phyloP scores from a whole-genome alignment of 345 rosid genomes.

The Sapria himalayana region DNA sequence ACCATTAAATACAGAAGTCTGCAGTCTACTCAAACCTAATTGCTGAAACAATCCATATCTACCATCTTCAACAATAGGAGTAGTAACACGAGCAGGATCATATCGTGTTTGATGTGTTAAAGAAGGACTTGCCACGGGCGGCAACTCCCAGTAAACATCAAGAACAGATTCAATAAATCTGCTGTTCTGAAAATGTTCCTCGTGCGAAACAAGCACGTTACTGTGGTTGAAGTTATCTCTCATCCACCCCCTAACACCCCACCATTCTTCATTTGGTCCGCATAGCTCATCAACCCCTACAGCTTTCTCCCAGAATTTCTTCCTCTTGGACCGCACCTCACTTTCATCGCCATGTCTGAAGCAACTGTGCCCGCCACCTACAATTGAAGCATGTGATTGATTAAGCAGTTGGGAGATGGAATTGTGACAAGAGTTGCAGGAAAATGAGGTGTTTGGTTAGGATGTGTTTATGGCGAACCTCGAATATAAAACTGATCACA shows the following conservation, averaged over 20 bases:
- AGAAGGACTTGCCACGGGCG: constrained; percentile 94
- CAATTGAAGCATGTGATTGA: background rate
- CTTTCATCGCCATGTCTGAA: constrained; percentile 82
- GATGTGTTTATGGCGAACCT: no score
- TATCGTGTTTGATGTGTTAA: constrained; percentile 81
- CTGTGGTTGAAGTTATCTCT: constrained; percentile 81
- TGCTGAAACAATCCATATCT: constrained; percentile 50
- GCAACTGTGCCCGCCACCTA: constrained; percentile 99
- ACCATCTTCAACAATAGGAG: constrained; percentile 85
- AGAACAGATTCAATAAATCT: constrained; percentile 65
- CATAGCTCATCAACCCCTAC: constrained; percentile 66
- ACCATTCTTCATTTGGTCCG: constrained; percentile 71
- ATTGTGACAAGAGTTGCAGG: no score
- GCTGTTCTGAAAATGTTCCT: constrained; percentile 73
- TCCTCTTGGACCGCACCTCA: constrained; percentile 53
- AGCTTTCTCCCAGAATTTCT: constrained; percentile 93
- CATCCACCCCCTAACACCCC: constrained; percentile 93
- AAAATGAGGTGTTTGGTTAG: no score
- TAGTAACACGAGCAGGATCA: constrained; percentile 62
- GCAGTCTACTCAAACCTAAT: constrained; percentile 51
- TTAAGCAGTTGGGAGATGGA: no score
- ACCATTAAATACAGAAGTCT: constrained; percentile 71
- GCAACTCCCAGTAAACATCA: constrained; percentile 86
- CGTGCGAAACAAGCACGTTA: constrained; percentile 35
- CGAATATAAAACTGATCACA: constrained; percentile 77